Conservation (phyloP, 1,284 basidiomycete species). For the Macrocybe sp. region DNA sequence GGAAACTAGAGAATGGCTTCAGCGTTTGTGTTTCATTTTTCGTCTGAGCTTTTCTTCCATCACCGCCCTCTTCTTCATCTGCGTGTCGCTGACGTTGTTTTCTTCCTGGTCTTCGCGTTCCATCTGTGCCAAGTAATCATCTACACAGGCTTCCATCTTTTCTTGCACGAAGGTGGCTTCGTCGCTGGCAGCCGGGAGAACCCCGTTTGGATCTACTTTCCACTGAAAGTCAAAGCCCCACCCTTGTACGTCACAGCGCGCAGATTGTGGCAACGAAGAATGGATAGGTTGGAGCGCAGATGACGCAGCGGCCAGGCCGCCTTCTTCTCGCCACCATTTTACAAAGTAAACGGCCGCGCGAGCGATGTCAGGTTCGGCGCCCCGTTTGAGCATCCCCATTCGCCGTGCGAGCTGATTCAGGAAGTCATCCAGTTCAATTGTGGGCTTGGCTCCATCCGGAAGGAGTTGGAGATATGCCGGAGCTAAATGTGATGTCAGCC, state of each 20-base stretch:
- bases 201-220: conserved; percentile 33
- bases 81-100: conserved; percentile 59
- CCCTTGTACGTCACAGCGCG: conserved; percentile 31
- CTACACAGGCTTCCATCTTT: conserved; percentile 70
- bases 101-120: conserved; percentile 48
- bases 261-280: conserved; percentile 9
- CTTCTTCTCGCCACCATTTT: conserved; percentile 80
- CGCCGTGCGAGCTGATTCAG: conserved; percentile 66
- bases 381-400: conserved; percentile 77
- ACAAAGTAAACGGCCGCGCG: conserved; percentile 80
- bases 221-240: conserved; percentile 86
- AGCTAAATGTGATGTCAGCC: conserved; percentile 29
- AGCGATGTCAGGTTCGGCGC: conserved; percentile 65
- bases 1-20: conserved; percentile 10
- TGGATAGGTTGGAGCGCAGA: conserved; percentile 29
- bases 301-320: conserved; percentile 46
- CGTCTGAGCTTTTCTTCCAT: conserved; percentile 43
- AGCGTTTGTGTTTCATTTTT: conserved; percentile 21
- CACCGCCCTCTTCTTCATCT: conserved; percentile 59
- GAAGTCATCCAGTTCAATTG: conserved; percentile 57
- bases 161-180: conserved; percentile 37
- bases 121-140: conserved; percentile 39
- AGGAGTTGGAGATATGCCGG: conserved; percentile 70
- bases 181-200: conserved; percentile 8
- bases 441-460: conserved; percentile 47